Percentiles rank a stretch among this genome's conserved stretches.
These are phyloP conservation scores for Sherardia arvensis DNA, from an alignment of 257 asterid genomes.

Conservation along the genomic window DNA sequence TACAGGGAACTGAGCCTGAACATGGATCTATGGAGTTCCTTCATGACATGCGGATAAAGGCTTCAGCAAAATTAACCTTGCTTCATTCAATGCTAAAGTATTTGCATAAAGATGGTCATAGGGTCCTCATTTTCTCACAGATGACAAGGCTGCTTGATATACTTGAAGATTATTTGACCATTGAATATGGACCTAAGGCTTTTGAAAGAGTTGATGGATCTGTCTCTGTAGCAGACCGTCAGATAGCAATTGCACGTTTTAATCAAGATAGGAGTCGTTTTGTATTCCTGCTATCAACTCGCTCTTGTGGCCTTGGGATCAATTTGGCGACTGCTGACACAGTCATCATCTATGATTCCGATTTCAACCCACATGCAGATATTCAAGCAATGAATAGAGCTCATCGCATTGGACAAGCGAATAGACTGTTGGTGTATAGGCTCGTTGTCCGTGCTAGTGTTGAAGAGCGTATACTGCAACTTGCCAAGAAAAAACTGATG, in stretches of 20 bases:
- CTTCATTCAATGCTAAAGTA: conserved; percentile 89
- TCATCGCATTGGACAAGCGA: conserved; percentile 93
- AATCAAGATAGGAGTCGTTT: conserved; percentile 94
- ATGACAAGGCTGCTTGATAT: conserved; percentile 97
- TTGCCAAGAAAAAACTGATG: conserved; percentile 95
- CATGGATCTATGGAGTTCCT: conserved; percentile 77
- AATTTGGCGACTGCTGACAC: conserved; percentile 99
- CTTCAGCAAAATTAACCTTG: conserved; percentile 90
- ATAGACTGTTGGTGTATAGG: conserved; percentile 89
- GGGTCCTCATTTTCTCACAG: conserved; percentile 94
- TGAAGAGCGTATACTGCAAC: conserved; percentile 98
- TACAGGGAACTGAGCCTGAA: conserved; percentile 97
- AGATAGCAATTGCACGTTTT: conserved; percentile 86
- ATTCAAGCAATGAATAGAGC: conserved; percentile 99
- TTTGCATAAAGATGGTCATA: conserved; percentile 75
- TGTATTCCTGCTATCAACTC: conserved; percentile 86
- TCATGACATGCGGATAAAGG: conserved; percentile 97
- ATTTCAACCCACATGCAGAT: conserved; percentile 98
- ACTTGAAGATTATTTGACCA: conserved; percentile 81
- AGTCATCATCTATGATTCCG: conserved; percentile 91
- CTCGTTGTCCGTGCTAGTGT: conserved; percentile 98
- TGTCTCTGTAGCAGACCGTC: conserved; percentile 80
- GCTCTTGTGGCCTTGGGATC: conserved; percentile 99
- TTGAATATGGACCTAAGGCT: conserved; percentile 87
- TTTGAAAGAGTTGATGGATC: conserved; percentile 99